phyloP scores from a whole-genome alignment of 345 rosid species.

The Conringia planisiliqua region DNA sequence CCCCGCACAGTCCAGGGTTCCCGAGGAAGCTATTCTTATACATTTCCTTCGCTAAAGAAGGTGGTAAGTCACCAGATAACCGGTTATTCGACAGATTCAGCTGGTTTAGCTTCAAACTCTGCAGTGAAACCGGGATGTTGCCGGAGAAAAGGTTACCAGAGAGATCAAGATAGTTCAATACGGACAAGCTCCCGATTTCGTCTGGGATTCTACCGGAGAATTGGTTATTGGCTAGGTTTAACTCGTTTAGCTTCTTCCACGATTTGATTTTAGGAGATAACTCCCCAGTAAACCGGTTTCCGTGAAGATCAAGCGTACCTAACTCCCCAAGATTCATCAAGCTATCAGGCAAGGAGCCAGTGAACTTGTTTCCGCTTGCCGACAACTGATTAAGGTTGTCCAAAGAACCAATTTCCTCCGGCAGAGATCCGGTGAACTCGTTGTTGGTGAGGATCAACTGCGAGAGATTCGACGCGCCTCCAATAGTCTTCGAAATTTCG shows the following conservation, averaged over 20 bases:
- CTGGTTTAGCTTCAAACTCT: slow-evolving; percentile 88
- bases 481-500: slow-evolving; percentile 50
- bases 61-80: slow-evolving; percentile 70
- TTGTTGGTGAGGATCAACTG: slow-evolving; percentile 59
- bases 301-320: slow-evolving; percentile 72
- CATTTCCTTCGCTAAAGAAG: slow-evolving; percentile 55
- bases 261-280: slow-evolving; percentile 54
- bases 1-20: slow-evolving; percentile 82
- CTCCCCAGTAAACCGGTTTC: slow-evolving; percentile 66
- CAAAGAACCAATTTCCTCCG: slow-evolving; percentile 71
- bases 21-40: slow-evolving; percentile 70
- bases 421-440: slow-evolving; percentile 62
- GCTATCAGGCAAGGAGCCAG: slow-evolving; percentile 64
- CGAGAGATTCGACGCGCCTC: slow-evolving; percentile 65
- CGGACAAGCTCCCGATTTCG: slow-evolving; percentile 62
- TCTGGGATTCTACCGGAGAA: slow-evolving; percentile 65
- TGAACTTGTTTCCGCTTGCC: slow-evolving; percentile 57
- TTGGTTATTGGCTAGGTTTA: slow-evolving; percentile 60
- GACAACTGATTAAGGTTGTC: slow-evolving; percentile 51
- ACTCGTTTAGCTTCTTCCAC: slow-evolving; percentile 82
- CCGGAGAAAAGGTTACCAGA: slow-evolving; percentile 69
- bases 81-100: slow-evolving; percentile 73
- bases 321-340: slow-evolving; percentile 55
- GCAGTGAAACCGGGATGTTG: slow-evolving; percentile 58
- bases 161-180: slow-evolving; percentile 88